Conservation (phyloP, 257 asterid genomes). For the Linaria vulgaris region DNA sequence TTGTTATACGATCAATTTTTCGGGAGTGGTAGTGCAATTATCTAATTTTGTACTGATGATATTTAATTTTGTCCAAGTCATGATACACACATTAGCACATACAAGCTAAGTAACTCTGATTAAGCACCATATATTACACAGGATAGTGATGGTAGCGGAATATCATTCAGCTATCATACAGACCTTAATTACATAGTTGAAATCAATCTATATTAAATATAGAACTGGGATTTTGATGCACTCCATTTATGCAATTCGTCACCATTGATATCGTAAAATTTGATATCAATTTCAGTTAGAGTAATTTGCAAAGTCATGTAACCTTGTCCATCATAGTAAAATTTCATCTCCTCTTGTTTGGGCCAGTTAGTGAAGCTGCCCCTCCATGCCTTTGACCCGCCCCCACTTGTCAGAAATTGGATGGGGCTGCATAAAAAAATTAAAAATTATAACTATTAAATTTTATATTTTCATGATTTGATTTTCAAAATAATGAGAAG, state of each 20-base stretch:
- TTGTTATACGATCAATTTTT: too few relatives aligned
- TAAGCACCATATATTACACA: too few relatives aligned
- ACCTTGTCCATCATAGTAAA: slow-evolving; percentile 52
- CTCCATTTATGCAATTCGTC: slow-evolving; percentile 40
- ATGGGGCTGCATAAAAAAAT: slow-evolving; percentile 24
- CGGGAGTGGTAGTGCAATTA: too few relatives aligned
- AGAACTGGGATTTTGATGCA: slow-evolving; percentile 29
- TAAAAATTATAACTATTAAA: background rate
- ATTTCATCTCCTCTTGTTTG: slow-evolving; percentile 31
- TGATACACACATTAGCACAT: too few relatives aligned
- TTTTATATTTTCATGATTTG: background rate
- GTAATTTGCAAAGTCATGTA: slow-evolving; percentile 42
- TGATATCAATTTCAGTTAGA: slow-evolving; percentile 26
- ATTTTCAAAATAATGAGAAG: background rate
- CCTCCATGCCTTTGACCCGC: slow-evolving; percentile 49
- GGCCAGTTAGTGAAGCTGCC: slow-evolving; percentile 26
- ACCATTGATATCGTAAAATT: slow-evolving; percentile 43
- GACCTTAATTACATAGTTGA: background rate
- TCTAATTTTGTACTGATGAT: too few relatives aligned
- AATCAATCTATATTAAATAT: slow-evolving; percentile 20
- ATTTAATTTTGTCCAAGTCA: too few relatives aligned
- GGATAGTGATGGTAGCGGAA: too few relatives aligned
- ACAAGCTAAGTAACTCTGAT: too few relatives aligned
- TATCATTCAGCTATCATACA: background rate
- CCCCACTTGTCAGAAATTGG: slow-evolving; percentile 48